phyloP scores from a whole-genome alignment of 1,139 yeast genomes.

The Geotrichum klebahnii region DNA sequence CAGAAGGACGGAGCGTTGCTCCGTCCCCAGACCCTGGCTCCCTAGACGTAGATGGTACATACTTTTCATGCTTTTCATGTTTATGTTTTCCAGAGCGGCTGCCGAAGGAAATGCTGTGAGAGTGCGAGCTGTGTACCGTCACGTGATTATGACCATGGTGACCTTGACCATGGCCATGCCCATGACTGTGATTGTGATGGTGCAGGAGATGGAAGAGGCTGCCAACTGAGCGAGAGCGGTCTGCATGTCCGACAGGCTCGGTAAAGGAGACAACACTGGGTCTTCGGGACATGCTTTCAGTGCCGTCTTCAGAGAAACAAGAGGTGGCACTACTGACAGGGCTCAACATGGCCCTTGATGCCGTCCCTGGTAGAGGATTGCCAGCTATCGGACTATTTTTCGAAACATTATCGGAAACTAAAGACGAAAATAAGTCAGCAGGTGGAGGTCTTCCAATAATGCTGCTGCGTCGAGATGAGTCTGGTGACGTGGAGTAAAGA shows the following conservation, averaged over 20 bases:
- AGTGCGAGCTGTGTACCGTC: no score
- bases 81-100: no score
- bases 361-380: no score
- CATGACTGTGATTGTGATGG: background rate
- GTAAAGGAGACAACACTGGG: slow-evolving; percentile 21
- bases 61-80: no score
- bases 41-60: background rate
- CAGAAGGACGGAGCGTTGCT: background rate
- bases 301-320: background rate
- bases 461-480: slow-evolving; percentile 12
- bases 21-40: background rate
- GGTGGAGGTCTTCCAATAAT: slow-evolving; percentile 21
- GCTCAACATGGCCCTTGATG: no score
- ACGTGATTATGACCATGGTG: background rate
- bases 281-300: slow-evolving; percentile 10
- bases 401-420: slow-evolving; percentile 1
- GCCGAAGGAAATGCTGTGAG: no score
- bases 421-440: slow-evolving; percentile 17
- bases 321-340: background rate
- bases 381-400: no score
- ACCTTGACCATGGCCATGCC: background rate
- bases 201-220: slow-evolving; percentile 18
- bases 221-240: slow-evolving; percentile 19
- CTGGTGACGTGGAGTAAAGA: slow-evolving; percentile 12
- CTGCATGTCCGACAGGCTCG: slow-evolving; percentile 22